Evolutionary conservation across 352 stramenopile genomes (phyloP).

Genomic region (Stramenopiles sp.): DNA sequence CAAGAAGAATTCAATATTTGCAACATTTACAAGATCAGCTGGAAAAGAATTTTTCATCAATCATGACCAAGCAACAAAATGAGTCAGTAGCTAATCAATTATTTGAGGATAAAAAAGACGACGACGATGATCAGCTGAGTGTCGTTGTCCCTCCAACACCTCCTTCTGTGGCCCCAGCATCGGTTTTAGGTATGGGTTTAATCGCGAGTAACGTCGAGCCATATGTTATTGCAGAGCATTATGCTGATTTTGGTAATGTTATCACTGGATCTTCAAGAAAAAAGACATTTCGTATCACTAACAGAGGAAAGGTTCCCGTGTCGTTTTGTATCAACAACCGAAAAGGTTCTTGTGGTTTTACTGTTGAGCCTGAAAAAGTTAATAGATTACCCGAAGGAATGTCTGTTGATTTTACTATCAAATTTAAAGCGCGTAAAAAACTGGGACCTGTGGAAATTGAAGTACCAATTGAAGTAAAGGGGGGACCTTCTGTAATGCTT

Average conservation of each 20-base stretch:
- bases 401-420: slow-evolving; percentile 9
- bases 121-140: slow-evolving; percentile 9
- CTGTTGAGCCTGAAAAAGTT: slow-evolving; percentile 59
- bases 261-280: slow-evolving; percentile 49
- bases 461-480: slow-evolving; percentile 45
- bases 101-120: no score
- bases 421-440: slow-evolving; percentile 12
- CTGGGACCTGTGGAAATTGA: slow-evolving; percentile 33
- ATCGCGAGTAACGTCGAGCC: no score
- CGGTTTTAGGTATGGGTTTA: no score
- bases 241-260: slow-evolving; percentile 69
- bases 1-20: slow-evolving; percentile 16
- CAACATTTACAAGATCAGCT: neutral
- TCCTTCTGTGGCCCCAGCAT: no score
- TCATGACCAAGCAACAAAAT: no score
- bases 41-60: no score
- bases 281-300: slow-evolving; percentile 54
- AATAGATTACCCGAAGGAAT: slow-evolving; percentile 10
- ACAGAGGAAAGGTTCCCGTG: slow-evolving; percentile 35
- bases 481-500: slow-evolving; percentile 39
- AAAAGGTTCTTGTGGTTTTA: slow-evolving; percentile 37
- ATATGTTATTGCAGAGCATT: slow-evolving; percentile 20
- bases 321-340: slow-evolving; percentile 65
- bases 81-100: no score
- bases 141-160: no score